Conservation (phyloP, 371 early-diverging fungal genomes). For the Mucor indicus region DNA sequence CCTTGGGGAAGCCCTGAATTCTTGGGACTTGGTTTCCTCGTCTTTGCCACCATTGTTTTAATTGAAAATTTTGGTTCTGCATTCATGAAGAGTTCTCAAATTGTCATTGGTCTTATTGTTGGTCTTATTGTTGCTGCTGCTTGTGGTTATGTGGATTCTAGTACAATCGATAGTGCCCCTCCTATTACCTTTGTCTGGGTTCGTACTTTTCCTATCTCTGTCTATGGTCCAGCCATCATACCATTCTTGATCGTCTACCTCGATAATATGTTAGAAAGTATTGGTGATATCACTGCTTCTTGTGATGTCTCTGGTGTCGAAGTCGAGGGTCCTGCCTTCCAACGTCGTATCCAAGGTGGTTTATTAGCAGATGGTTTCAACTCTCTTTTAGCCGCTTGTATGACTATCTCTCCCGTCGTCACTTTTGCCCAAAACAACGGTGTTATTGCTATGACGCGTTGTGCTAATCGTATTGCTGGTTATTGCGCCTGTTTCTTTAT, state of each 20-base stretch:
- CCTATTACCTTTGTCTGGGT: slow-evolving; percentile 58
- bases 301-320: slow-evolving; percentile 61
- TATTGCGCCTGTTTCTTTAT: slow-evolving; percentile 60
- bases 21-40: slow-evolving; percentile 61
- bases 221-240: slow-evolving; percentile 66
- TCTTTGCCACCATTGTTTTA: slow-evolving; percentile 56
- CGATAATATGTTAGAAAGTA: slow-evolving; percentile 55
- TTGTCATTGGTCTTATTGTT: slow-evolving; percentile 59
- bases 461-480: slow-evolving; percentile 63
- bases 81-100: slow-evolving; percentile 62
- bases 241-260: slow-evolving; percentile 57
- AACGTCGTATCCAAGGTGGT: slow-evolving; percentile 61
- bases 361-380: slow-evolving; percentile 62
- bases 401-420: slow-evolving; percentile 57
- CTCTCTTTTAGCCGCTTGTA: slow-evolving; percentile 53
- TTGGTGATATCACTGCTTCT: slow-evolving; percentile 66
- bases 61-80: slow-evolving; percentile 66
- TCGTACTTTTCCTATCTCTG: slow-evolving; percentile 52
- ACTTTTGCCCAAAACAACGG: slow-evolving; percentile 69
- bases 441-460: slow-evolving; percentile 57
- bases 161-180: slow-evolving; percentile 52
- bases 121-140: slow-evolving; percentile 63
- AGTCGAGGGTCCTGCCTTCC: slow-evolving; percentile 61
- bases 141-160: slow-evolving; percentile 51
- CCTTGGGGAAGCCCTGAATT: slow-evolving; percentile 63